Base-by-base conservation (phyloP, 2,329 filamentous ascomycete genomes). In the Hypoxylon rubiginosum region DNA sequence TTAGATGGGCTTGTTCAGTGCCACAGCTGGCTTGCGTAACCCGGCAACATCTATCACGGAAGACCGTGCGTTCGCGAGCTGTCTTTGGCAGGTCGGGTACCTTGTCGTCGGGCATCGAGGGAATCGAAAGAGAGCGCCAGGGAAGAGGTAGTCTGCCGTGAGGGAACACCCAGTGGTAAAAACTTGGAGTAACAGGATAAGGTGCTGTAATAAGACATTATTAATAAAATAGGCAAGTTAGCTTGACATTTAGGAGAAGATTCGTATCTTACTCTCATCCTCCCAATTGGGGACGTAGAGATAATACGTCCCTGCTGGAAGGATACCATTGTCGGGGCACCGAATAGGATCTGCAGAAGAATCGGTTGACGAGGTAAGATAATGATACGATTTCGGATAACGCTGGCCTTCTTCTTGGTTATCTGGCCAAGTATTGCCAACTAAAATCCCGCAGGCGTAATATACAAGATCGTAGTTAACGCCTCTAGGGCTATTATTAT, bases 91-190 rank as follows among this genome's bases (percentile, higher is more conserved):
- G 8, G 15, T 4, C 4, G 10, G 10, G 6, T 3, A 4, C 3
- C 8, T 6, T 41, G 3, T 30, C 19, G 8, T 5, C 4, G 2
- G 51, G 45, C 2, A 45, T 24, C 6, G 52, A 36, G 13, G 26
- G 13, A 3, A 62, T 57, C 2, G 21, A 9, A 19, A 57, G n/a
- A 1, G 17, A 26, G 4, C 30, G 9, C 60, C 49, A 58, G 10
- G 17, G 28, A 21, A 10, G 49, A 52, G 60, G 60, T 32, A 63
- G 3, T 15, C 48, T 34, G 8, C 24, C 43, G 32, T 62, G 59
- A 4, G 59, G 59, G n/a, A 57, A 58, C 26, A 36, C 48, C 59
- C 59, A 62, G 34, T 62, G 46, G 11, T 26, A 30, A 41, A 62
- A 62, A n/a, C 10, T 50, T n/a, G 53, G 46, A 6, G 30, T 57